phyloP scores from a whole-genome alignment of 192 early-diverging fungal genomes.

The Coemansia sp. region DNA sequence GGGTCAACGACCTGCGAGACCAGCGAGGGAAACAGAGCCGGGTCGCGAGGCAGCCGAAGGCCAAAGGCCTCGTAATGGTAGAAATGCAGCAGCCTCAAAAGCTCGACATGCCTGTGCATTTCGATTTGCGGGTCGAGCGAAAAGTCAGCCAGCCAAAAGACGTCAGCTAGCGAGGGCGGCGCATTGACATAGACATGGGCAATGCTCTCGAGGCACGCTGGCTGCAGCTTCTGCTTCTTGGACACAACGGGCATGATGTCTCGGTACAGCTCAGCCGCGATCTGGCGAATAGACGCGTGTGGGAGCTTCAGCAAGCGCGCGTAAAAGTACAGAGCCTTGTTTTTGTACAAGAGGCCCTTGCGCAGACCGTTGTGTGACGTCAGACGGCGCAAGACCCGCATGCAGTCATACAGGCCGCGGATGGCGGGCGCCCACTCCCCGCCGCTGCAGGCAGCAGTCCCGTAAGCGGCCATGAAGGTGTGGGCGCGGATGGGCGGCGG shows the following conservation, averaged over 20 bases:
- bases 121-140: slow-evolving; percentile 46
- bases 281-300: slow-evolving; percentile 11
- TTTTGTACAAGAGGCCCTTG: slow-evolving; percentile 48
- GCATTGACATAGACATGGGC: slow-evolving; percentile 34
- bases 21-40: slow-evolving; percentile 47
- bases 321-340: slow-evolving; percentile 46
- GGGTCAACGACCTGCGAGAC: slow-evolving; percentile 24
- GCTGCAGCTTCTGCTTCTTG: slow-evolving; percentile 22
- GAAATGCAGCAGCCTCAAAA: slow-evolving; percentile 40
- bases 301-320: slow-evolving; percentile 12
- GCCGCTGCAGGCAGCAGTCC: neutral
- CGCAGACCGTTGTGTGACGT: slow-evolving; percentile 49
- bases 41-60: slow-evolving; percentile 24
- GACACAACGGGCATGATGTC: slow-evolving; percentile 49
- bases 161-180: slow-evolving; percentile 17
- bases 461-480: slow-evolving; percentile 21
- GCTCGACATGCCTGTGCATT: slow-evolving; percentile 53
- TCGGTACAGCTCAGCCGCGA: slow-evolving; percentile 42
- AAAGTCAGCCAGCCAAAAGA: slow-evolving; percentile 43
- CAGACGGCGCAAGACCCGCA: slow-evolving; percentile 37
- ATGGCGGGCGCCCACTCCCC: slow-evolving; percentile 29
- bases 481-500: slow-evolving; percentile 24
- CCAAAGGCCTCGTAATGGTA: slow-evolving; percentile 34
- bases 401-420: slow-evolving; percentile 16
- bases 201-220: slow-evolving; percentile 15